These are phyloP conservation scores for Neonectria ditissima DNA, from an alignment of 2,329 filamentous ascomycete species.

Conservation along the genomic window DNA sequence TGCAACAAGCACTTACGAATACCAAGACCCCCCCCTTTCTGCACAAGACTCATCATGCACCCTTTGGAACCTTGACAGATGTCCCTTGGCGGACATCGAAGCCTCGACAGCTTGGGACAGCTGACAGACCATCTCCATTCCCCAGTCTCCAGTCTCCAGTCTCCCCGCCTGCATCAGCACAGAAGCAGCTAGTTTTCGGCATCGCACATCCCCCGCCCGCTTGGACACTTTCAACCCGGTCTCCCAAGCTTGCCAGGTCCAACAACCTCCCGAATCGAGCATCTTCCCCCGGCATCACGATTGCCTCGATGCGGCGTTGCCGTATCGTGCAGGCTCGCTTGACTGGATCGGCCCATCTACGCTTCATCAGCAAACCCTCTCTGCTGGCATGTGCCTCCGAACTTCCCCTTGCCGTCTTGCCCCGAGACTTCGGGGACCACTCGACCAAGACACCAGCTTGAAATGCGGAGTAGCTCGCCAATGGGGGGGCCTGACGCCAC, in stretches of 20 bases:
- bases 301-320: neutral
- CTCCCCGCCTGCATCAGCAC: slow-evolving; percentile 8
- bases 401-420: neutral
- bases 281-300: neutral
- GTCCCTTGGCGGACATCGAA: neutral
- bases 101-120: neutral
- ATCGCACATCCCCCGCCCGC: slow-evolving; percentile 9
- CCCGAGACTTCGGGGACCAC: neutral
- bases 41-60: neutral
- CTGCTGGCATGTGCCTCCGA: neutral
- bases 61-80: neutral
- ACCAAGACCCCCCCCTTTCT: neutral
- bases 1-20: slow-evolving; percentile 6
- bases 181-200: slow-evolving; percentile 6
- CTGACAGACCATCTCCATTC: neutral
- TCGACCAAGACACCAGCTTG: too few species aligned
- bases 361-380: neutral
- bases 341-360: slow-evolving; percentile 1
- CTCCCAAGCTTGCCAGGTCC: neutral
- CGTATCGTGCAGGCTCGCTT: neutral
- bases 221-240: neutral
- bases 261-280: slow-evolving; percentile 9
- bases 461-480: neutral
- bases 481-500: slow-evolving; percentile 4
- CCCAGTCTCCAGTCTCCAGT: neutral